Evolutionary conservation across 2,329 filamentous ascomycete species (phyloP).

Genomic region (Trichoderma lentiforme): DNA sequence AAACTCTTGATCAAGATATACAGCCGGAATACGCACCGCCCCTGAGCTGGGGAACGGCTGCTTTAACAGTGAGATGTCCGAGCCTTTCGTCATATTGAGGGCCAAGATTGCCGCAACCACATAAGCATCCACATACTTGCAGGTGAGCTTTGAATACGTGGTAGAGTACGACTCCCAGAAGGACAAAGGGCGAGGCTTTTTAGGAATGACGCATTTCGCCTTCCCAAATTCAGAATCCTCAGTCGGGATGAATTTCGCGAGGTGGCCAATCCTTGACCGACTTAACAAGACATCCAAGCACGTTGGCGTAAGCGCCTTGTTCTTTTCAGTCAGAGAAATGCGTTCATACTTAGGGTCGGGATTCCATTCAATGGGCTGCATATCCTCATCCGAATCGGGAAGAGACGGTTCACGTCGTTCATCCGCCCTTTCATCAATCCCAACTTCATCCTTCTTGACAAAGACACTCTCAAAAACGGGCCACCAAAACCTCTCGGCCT

Average conservation of each 20-base stretch:
- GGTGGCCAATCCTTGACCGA: neutral
- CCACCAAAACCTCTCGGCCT: slow-evolving; percentile 8
- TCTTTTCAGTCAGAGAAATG: neutral
- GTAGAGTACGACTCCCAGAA: neutral
- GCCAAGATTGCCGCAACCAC: neutral
- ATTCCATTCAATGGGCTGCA: slow-evolving; percentile 12
- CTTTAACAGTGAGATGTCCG: neutral
- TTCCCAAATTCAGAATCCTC: neutral
- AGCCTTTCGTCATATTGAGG: slow-evolving; percentile 1
- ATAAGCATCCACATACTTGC: neutral
- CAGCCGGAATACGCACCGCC: neutral
- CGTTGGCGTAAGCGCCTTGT: neutral
- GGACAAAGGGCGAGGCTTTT: neutral
- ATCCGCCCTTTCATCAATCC: neutral
- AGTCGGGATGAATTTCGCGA: neutral
- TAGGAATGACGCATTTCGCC: neutral
- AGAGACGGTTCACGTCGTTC: neutral
- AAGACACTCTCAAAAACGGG: neutral
- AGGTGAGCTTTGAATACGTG: neutral
- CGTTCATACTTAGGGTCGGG: neutral
- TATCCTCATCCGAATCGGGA: neutral
- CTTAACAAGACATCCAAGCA: slow-evolving; percentile 5
- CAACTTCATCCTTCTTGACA: neutral
- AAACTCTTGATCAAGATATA: slow-evolving; percentile 16
- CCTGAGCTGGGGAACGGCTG: neutral